Percentiles rank a stretch among this genome's conserved stretches.
These are phyloP conservation scores for Moricandia arvensis DNA, from an alignment of 345 rosid species.

Conservation along the genomic window DNA sequence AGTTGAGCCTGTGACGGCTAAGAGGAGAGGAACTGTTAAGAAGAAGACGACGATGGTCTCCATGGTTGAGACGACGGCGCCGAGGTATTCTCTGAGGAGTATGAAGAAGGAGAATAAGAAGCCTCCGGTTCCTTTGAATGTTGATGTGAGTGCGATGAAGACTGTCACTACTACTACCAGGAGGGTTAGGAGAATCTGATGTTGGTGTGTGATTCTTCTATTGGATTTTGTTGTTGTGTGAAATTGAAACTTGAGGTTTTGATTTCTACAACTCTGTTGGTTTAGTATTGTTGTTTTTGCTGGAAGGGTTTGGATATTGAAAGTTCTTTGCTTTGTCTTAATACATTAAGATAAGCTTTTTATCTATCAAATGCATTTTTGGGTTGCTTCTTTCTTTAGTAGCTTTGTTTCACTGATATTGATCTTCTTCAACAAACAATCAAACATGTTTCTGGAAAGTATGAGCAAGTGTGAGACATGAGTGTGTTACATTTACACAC, in stretches of 20 bases:
- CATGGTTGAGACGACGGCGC: neutral
- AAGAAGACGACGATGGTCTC: neutral
- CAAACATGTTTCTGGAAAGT: neutral
- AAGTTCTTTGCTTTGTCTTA: neutral
- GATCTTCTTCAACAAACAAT: neutral
- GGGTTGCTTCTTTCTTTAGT: neutral
- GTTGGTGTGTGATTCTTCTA: neutral
- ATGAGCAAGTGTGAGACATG: neutral
- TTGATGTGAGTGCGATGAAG: neutral
- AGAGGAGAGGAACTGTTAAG: neutral
- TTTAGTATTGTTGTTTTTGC: neutral
- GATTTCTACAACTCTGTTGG: neutral
- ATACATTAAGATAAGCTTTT: neutral
- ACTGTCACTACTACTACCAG: neutral
- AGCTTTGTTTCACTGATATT: neutral
- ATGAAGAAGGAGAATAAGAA: neutral
- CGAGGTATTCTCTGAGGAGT: neutral
- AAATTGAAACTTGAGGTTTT: neutral
- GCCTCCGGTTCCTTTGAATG: neutral
- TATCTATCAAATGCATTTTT: neutral
- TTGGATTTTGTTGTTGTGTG: neutral
- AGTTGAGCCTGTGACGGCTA: neutral
- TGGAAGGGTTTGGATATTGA: neutral
- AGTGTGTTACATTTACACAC: neutral
- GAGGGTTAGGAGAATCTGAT: neutral